A percentile compares a stretch with the other conserved stretches of the same genome.
Evolutionary conservation across 1,284 basidiomycete species (phyloP).

Genomic region (Tausonia pullulans): DNA sequence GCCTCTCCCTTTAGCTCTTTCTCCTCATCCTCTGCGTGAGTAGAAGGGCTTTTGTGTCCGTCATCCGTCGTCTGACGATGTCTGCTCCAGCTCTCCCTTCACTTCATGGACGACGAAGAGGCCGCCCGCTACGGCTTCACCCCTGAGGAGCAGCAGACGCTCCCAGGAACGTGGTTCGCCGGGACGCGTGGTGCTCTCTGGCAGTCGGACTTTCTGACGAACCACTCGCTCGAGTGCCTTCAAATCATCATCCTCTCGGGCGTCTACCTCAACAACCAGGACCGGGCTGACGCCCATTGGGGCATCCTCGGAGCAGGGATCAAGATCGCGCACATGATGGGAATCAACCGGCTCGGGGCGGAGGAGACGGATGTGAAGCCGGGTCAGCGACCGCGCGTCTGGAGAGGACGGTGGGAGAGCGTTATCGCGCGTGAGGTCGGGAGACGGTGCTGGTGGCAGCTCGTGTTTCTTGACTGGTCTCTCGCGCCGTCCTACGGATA

Average conservation of each 20-base stretch:
- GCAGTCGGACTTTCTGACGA: slow-evolving; percentile 34
- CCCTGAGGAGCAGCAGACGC: slow-evolving; percentile 5
- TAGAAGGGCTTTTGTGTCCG: neutral
- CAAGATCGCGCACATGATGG: slow-evolving; percentile 39
- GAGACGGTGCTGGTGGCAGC: slow-evolving; percentile 16
- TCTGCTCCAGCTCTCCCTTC: neutral
- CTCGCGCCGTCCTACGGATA: slow-evolving; percentile 17
- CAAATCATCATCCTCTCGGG: slow-evolving; percentile 33
- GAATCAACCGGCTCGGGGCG: slow-evolving; percentile 34
- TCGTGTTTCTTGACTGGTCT: neutral
- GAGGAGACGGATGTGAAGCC: slow-evolving; percentile 27
- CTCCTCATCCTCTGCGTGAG: neutral
- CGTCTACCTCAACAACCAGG: slow-evolving; percentile 36
- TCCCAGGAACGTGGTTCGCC: slow-evolving; percentile 11
- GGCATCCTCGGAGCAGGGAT: slow-evolving; percentile 34
- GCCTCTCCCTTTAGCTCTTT: neutral
- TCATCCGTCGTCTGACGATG: neutral
- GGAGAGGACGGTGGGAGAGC: slow-evolving; percentile 36
- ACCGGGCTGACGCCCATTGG: slow-evolving; percentile 36
- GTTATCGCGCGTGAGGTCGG: slow-evolving; percentile 36
- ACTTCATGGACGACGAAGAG: slow-evolving; percentile 8
- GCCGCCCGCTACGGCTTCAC: slow-evolving; percentile 7
- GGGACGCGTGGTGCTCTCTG: slow-evolving; percentile 23
- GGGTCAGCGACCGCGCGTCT: slow-evolving; percentile 31
- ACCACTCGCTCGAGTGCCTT: slow-evolving; percentile 32